Evolutionary conservation across 495 filamentous ascomycete species (phyloP).

Genomic region (Hyaloscypha hepaticicola): DNA sequence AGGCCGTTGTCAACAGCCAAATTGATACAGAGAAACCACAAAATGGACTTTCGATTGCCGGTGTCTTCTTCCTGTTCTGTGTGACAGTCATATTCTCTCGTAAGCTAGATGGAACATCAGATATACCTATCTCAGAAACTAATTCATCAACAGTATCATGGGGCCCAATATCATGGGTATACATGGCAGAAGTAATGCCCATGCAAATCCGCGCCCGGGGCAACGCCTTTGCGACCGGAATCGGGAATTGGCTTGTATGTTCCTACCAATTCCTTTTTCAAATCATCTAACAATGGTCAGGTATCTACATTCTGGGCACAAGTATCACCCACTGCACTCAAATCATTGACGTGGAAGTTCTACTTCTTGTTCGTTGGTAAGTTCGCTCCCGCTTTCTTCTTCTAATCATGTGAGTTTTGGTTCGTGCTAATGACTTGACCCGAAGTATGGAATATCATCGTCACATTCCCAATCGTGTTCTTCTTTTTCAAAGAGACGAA

Average conservation of each 20-base stretch:
- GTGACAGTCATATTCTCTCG: conserved; percentile 72
- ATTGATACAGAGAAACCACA: conserved; percentile 33
- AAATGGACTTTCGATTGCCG: conserved; percentile 63
- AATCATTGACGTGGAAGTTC: conserved; percentile 49
- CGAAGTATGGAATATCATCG: conserved; percentile 32
- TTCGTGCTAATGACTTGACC: not conserved
- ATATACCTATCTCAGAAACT: too few species aligned
- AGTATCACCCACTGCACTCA: conserved; percentile 49
- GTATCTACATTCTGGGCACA: conserved; percentile 48
- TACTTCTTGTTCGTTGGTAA: conserved; percentile 53
- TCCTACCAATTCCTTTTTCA: not conserved
- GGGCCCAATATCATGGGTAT: conserved; percentile 66
- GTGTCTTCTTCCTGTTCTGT: conserved; percentile 67
- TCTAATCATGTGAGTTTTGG: not conserved
- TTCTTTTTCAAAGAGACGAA: conserved; percentile 58
- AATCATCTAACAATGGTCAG: not conserved
- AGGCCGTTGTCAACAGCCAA: conserved; percentile 62
- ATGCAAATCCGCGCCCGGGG: conserved; percentile 74
- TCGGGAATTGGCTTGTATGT: conserved; percentile 29
- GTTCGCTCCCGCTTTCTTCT: too few species aligned
- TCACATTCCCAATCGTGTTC: conserved; percentile 43
- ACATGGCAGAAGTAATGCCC: conserved; percentile 70
- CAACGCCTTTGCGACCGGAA: conserved; percentile 56
- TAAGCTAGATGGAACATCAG: too few species aligned
- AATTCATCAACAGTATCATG: conserved; percentile 56